Base-by-base conservation (phyloP, 2,329 filamentous ascomycete genomes). In the Xylariaceae sp. region DNA sequence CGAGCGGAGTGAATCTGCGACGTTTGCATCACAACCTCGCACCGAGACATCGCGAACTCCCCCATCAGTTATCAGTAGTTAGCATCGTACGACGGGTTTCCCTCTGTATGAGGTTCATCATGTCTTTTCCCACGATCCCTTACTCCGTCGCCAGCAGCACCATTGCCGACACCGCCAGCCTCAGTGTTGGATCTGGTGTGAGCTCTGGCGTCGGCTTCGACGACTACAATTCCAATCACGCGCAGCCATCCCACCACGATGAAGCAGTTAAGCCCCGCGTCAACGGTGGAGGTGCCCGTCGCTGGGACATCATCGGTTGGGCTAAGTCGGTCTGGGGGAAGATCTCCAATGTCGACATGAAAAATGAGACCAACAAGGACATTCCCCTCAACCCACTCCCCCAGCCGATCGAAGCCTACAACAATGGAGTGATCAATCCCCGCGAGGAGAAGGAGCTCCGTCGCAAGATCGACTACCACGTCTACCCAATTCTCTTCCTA, bases 401-500 rank as follows among this genome's bases (percentile, higher is more conserved):
- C 23, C 23, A 30, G 23, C 23, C 23, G 23, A 5, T 30, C 23
- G 23, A 30, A 5, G 23, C 23, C 23, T 30, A 30, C 23, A 30
- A 30, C 23, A 30, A 30, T 5, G 23, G 23, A 30, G 23, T 7
- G 7, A 72, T 75, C 42, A 71, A 76, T 56, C 64, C 67, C 52
- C 60, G 62, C 47, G 72, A 71, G 35, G 75, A 76, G 67, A 66
- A 68, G 10, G 71, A 65, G 49, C 70, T 78, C 2, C 59, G 77
- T 11, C 65, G 66, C 61, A 79, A 78, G 69, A 72, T 77, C 37
- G 76, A 79, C 62, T 62, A 75, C 2, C 68, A 70, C 59, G 70
- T 78, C 56, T 75, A 72, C 50, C 76, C 77, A 1, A 70, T 75
- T 35, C 70, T 78, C 17, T 76, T 75, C 53, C 48, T 77, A 55